phyloP scores from a whole-genome alignment of 768 basidiomycete species.

The Termitomyces sp. region DNA sequence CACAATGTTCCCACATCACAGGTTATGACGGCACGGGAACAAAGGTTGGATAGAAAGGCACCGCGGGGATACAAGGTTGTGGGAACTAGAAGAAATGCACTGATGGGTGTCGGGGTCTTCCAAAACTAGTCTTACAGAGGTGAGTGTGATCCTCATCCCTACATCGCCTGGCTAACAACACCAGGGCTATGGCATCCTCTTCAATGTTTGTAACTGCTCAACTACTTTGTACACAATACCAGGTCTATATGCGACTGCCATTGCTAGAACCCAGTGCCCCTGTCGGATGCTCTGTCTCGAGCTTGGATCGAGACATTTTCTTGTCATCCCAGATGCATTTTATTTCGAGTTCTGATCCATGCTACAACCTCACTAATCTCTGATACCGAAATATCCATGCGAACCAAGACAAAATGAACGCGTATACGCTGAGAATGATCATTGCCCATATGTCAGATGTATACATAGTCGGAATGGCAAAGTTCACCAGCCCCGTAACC shows the following conservation, averaged over 20 bases:
- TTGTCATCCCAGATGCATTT: neutral
- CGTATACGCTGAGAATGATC: conserved; percentile 56
- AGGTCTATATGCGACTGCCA: neutral
- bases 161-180: neutral
- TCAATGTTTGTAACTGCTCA: neutral
- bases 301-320: too few species aligned
- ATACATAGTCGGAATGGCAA: conserved; percentile 81
- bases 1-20: conserved; percentile 68
- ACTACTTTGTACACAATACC: neutral
- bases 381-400: conserved; percentile 47
- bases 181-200: neutral
- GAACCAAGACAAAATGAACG: conserved; percentile 46
- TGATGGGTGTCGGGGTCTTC: conserved; percentile 22
- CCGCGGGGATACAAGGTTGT: conserved; percentile 63
- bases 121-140: conserved; percentile 3
- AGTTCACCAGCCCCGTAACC: conserved; percentile 77
- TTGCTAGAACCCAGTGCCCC: neutral
- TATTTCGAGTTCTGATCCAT: neutral
- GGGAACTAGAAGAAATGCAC: conserved; percentile 25
- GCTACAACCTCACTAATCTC: conserved; percentile 15
- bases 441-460: conserved; percentile 49
- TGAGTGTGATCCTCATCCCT: neutral
- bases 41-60: conserved; percentile 60
- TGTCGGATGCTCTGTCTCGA: neutral
- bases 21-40: conserved; percentile 67